Evolutionary conservation across 2,329 filamentous ascomycete genomes (phyloP), one percentile per base, ranked within the genome.

Genomic region (Didymosphaeria variabile): DNA sequence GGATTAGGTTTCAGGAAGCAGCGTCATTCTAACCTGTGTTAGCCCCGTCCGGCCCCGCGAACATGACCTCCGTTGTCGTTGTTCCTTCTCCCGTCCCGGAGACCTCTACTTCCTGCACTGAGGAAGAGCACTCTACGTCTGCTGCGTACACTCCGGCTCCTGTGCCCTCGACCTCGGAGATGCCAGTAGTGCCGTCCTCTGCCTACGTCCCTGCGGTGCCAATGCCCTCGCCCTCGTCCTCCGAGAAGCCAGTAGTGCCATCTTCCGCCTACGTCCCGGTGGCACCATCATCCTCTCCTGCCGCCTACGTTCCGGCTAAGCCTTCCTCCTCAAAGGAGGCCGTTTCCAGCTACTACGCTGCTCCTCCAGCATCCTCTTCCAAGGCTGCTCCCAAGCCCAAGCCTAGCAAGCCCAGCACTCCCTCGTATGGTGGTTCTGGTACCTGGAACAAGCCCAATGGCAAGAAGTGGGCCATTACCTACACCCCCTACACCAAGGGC

Each of bases 41-140:
- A 60, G 58, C n/a, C 36, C 53, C 58, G 17, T 40, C 55, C 9
- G 65, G 67, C 7, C 69, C 62, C 26, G 61, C 66, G 23, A 75
- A 75, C 69, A 67, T 70, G 32, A 72, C 74, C 23, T 72, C 74
- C 21, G 57, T 67, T 60, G 62, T 67, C 51, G 66, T 69, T 31
- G 57, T 56, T 19, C 70, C 71, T 17, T 61, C 72, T 32, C 69
- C 72, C 17, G 79, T 81, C 45, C 87, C 90, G 34, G 91, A 91
- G 79, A 86, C 85, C 64, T 93, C 93, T 83, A 92, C 90, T 92
- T 84, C 88, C 89, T 68, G 89, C 90, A 61, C 90, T 86, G 68
- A 94, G 90, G 64, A 75, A 91, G 64, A 74, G 91, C 67, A 89
- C 87, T 63, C 87, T 65, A 84, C 86, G 61, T 90, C 90, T 67